These are phyloP conservation scores for Athelia sp. DNA, from an alignment of 1,284 basidiomycete genomes.

Conservation along the genomic window DNA sequence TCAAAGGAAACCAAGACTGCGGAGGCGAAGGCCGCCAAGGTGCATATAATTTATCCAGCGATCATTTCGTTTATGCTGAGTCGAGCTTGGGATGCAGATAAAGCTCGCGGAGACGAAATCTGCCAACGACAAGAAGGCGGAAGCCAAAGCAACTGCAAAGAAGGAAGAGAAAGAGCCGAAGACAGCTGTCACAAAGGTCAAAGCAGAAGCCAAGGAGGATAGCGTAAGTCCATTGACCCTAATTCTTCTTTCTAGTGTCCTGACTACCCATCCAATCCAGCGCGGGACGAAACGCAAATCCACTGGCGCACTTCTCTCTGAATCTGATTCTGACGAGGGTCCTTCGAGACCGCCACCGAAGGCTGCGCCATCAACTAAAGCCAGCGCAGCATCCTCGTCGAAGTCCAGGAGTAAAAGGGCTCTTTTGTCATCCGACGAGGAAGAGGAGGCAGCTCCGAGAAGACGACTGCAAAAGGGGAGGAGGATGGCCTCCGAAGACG, in stretches of 20 bases:
- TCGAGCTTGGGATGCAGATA: too few relatives aligned
- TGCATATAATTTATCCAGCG: too few relatives aligned
- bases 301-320: constrained; percentile 26
- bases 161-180: constrained; percentile 13
- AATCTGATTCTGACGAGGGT: constrained; percentile 42
- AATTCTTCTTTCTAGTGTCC: constrained; percentile 2
- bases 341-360: constrained; percentile 6
- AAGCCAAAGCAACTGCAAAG: constrained; percentile 9
- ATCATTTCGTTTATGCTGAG: too few relatives aligned
- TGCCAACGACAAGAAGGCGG: constrained; percentile 4
- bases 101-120: too few relatives aligned
- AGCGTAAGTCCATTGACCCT: constrained; percentile 2
- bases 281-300: constrained; percentile 57
- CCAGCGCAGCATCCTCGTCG: constrained; percentile 10
- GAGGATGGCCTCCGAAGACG: constrained; percentile 15
- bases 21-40: constrained; percentile 4
- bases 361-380: constrained; percentile 15
- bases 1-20: constrained; percentile 24
- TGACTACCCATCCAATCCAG: constrained; percentile 14
- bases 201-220: constrained; percentile 16
- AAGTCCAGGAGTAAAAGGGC: constrained; percentile 38
- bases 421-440: constrained; percentile 57
- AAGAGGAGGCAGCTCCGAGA: constrained; percentile 17
- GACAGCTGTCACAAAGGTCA: constrained; percentile 16
- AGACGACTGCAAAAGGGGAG: constrained; percentile 20